Percentiles rank a stretch among this genome's conserved stretches.
These are phyloP conservation scores for Pestalotiopsis sp. DNA, from an alignment of 2,329 filamentous ascomycete genomes.

Conservation along the genomic window DNA sequence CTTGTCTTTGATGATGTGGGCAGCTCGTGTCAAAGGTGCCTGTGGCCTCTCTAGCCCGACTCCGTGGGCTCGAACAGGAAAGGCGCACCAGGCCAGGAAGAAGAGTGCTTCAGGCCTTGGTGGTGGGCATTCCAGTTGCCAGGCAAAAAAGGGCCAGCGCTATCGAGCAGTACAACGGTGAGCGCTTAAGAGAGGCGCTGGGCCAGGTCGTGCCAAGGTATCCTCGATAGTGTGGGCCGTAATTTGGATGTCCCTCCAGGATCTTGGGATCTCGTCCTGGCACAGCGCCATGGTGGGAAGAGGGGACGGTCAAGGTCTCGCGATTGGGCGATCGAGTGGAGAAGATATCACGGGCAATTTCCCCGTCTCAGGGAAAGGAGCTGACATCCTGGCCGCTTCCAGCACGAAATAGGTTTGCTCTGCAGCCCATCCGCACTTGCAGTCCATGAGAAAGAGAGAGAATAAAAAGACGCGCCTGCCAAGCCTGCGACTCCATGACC, in stretches of 20 bases:
- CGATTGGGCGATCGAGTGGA: conserved; percentile 11
- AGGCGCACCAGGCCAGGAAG: background rate
- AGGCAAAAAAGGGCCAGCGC: background rate
- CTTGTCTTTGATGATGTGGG: conserved; percentile 8
- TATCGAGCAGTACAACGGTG: background rate
- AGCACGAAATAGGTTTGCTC: conserved; percentile 6
- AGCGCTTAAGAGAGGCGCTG: background rate
- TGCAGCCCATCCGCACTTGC: conserved; percentile 12
- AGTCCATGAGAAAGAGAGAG: background rate
- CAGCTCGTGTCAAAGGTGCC: background rate
- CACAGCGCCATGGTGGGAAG: background rate
- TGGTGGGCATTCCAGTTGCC: background rate
- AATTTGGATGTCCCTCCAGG: conserved; percentile 8
- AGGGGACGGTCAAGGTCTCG: background rate
- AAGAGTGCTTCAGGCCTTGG: background rate
- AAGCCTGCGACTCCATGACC: conserved; percentile 7
- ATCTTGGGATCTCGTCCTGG: conserved; percentile 1
- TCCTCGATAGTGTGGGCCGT: background rate
- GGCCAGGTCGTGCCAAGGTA: background rate
- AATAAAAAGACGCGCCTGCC: conserved; percentile 6
- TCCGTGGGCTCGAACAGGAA: conserved; percentile 3
- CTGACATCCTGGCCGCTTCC: conserved; percentile 8
- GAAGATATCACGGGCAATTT: conserved; percentile 12
- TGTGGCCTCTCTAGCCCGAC: background rate
- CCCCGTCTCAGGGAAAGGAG: conserved; percentile 15